Conservation (phyloP, 345 rosid species). For the Hibiscus mutabilis region DNA sequence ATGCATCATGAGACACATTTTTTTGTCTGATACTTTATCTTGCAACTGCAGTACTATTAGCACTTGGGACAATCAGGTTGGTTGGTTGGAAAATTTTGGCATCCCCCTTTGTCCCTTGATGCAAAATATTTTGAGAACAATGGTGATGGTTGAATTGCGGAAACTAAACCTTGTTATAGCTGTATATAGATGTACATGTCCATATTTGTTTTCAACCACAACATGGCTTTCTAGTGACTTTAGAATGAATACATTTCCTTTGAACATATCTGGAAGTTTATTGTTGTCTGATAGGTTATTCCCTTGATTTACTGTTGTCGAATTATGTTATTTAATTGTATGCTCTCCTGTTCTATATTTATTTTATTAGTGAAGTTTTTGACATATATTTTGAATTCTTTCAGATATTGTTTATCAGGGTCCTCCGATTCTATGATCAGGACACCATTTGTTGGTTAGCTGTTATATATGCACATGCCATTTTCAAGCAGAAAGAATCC, state of each 20-base stretch:
- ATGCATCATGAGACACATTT: neutral
- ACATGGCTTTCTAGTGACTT: neutral
- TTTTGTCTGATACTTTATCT: neutral
- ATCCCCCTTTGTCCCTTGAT: neutral
- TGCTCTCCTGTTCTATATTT: neutral
- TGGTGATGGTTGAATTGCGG: neutral
- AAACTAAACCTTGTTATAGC: neutral
- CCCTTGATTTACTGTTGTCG: neutral
- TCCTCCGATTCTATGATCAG: conserved; percentile 99
- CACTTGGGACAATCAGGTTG: neutral
- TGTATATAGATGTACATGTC: neutral
- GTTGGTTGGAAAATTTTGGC: neutral
- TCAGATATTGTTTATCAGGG: conserved; percentile 95
- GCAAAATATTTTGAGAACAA: neutral
- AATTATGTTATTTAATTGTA: neutral
- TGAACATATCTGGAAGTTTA: neutral
- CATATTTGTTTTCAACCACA: neutral
- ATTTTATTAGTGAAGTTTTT: neutral
- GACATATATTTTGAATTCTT: conserved; percentile 21
- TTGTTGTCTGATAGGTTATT: neutral
- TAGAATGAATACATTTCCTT: neutral
- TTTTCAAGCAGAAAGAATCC: conserved; percentile 7
- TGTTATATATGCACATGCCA: conserved; percentile 3
- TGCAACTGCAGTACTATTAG: neutral
- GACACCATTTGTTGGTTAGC: conserved; percentile 22